Evolutionary conservation across 2,329 filamentous ascomycete genomes (phyloP), one percentile per base, ranked within the genome.

Genomic region (Stemphylium lycopersici): DNA sequence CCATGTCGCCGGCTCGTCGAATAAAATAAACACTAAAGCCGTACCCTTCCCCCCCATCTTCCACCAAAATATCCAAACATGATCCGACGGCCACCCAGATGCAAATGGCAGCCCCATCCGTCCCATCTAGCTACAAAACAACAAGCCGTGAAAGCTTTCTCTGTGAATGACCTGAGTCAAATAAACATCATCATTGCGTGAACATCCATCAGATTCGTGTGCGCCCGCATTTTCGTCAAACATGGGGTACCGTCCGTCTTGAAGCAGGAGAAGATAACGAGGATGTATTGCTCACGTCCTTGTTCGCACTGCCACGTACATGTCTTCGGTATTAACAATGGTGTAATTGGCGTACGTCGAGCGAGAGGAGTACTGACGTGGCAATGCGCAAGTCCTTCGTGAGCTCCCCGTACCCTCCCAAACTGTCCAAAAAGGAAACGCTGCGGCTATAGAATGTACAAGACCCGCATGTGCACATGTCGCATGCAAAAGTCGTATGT

Each of bases 401-500:
- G 50, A 53, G 48, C 46, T 50, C 54, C 54, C 56, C 55, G 45
- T 40, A 40, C 44, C 48, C 44, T 41, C 45, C 60, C 56, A 56
- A 63, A 58, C 58, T 62, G 52, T 59, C 67, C 55, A 59, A 59
- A 63, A 65, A 52, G 50, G 68, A 67, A 65, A 62, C 33, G 55
- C 63, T 40, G 52, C 50, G 55, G 37, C 56, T 58, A 59, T 71
- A 71, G 68, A 68, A 71, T 68, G 63, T 72, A 74, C 71, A 74
- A 61, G 68, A 70, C 67, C 68, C 62, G 66, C 65, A 66, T 57
- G 65, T 68, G 69, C 69, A 62, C 61, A 68, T 71, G 67, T 60
- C 53, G 62, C 57, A 72, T 71, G 71, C 68, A 72, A 64, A 63
- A 70, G 69, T 72, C 70, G 64, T 73, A 68, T 72, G 68, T 73